These are phyloP conservation scores for Coccomyxa sp. DNA, from an alignment of 139 green algal genomes.

Conservation along the genomic window DNA sequence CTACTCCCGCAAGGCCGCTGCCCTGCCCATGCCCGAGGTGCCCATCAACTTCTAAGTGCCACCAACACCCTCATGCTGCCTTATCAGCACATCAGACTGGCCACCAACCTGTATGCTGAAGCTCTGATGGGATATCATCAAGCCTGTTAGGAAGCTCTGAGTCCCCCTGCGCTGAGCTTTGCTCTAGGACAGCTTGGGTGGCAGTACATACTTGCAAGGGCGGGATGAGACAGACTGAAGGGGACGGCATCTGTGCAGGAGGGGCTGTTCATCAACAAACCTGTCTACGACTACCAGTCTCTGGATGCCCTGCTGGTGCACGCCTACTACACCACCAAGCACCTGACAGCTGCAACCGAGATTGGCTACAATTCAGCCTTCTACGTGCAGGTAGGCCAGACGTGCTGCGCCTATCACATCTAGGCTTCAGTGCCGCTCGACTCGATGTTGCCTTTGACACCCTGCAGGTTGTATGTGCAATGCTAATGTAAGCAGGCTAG, in stretches of 20 bases:
- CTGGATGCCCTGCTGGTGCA: background rate
- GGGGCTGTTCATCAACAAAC: background rate
- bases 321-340: background rate
- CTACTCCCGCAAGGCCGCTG: background rate
- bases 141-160: background rate
- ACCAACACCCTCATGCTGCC: background rate
- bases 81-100: background rate
- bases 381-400: too few relatives aligned
- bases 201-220: background rate
- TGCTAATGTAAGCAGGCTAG: too few relatives aligned
- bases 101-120: background rate
- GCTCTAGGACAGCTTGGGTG: background rate
- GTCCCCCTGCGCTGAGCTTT: background rate
- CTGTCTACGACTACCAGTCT: slow-evolving; percentile 2
- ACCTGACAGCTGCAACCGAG: background rate
- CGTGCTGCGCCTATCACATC: too few relatives aligned
- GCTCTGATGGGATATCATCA: background rate
- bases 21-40: background rate
- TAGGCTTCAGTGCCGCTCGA: too few relatives aligned
- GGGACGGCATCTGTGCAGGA: background rate
- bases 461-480: too few relatives aligned
- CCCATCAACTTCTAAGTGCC: background rate
- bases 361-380: background rate
- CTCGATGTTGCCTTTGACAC: too few relatives aligned
- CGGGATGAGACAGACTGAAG: background rate